Evolutionary conservation across 495 filamentous ascomycete genomes (phyloP).

Genomic region (Neurospora tetrasperma): DNA sequence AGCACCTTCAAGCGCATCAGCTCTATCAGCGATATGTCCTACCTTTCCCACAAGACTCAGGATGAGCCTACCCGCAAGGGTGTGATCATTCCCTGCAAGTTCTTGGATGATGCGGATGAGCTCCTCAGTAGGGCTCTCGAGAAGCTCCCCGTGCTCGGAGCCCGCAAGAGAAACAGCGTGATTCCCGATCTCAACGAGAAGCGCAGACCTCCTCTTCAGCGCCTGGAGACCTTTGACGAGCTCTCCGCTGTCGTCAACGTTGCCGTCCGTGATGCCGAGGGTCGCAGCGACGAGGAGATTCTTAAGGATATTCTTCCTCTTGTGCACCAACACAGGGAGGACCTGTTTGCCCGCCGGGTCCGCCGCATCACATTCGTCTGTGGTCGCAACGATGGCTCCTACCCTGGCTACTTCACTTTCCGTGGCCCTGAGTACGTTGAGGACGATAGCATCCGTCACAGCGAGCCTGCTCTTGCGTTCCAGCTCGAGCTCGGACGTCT

Average conservation of each 20-base stretch:
- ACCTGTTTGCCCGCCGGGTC: constrained; percentile 67
- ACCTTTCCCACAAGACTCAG: constrained; percentile 55
- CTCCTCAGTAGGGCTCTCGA: constrained; percentile 71
- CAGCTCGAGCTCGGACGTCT: constrained; percentile 91
- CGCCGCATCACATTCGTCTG: constrained; percentile 94
- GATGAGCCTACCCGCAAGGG: constrained; percentile 80
- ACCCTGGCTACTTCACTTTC: constrained; percentile 97
- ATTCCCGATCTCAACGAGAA: constrained; percentile 65
- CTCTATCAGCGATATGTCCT: constrained; percentile 95
- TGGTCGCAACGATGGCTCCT: constrained; percentile 85
- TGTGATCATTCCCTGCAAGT: constrained; percentile 86
- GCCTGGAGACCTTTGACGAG: constrained; percentile 50
- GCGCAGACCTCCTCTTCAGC: constrained; percentile 45
- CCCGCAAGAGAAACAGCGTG: constrained; percentile 28
- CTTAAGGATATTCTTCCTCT: constrained; percentile 61
- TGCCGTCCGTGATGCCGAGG: constrained; percentile 83
- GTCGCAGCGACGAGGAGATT: constrained; percentile 72
- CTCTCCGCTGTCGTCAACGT: constrained; percentile 86
- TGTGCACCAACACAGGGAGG: constrained; percentile 73
- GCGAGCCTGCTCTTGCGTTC: constrained; percentile 92
- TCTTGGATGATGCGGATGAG: constrained; percentile 89
- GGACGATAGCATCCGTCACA: constrained; percentile 92
- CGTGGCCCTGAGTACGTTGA: constrained; percentile 81
- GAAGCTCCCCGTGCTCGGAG: constrained; percentile 51
- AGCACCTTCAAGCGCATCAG: constrained; percentile 67